Conservation (phyloP, 208 protist species). For the Paratrypanosoma confusum region DNA sequence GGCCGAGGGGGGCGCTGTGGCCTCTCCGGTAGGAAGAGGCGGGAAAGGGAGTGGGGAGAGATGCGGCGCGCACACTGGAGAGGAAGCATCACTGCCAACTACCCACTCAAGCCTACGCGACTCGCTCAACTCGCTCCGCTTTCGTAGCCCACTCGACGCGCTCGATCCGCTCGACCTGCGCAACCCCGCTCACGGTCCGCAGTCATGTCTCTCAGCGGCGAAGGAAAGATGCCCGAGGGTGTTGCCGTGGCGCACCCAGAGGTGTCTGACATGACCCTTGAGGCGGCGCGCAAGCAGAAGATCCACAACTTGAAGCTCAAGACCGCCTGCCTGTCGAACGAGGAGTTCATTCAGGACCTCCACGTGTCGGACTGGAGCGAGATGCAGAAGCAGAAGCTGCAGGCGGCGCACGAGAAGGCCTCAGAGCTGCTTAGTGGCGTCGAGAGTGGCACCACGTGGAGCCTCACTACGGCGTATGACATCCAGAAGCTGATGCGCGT, state of each 20-base stretch:
- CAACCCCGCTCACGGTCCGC: too few species aligned
- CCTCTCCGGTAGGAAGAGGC: too few species aligned
- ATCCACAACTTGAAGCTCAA: slow-evolving; percentile 44
- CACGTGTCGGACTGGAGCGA: slow-evolving; percentile 43
- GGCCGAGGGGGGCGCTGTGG: too few species aligned
- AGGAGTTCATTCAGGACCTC: slow-evolving; percentile 43
- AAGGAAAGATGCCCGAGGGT: slow-evolving; percentile 6
- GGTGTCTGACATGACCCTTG: slow-evolving; percentile 37
- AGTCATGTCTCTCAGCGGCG: background rate
- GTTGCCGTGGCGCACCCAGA: slow-evolving; percentile 13
- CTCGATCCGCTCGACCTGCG: too few species aligned
- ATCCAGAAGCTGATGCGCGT: slow-evolving; percentile 52
- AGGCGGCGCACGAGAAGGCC: slow-evolving; percentile 34
- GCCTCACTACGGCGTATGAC: slow-evolving; percentile 37
- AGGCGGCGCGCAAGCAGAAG: slow-evolving; percentile 40
- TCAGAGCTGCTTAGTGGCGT: slow-evolving; percentile 22
- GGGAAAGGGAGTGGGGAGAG: too few species aligned
- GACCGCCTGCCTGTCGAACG: slow-evolving; percentile 31
- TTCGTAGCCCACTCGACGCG: too few species aligned
- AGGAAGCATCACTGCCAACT: too few species aligned
- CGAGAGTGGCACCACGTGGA: slow-evolving; percentile 37
- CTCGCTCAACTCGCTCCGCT: too few species aligned
- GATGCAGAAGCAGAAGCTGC: slow-evolving; percentile 47
- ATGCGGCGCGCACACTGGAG: too few species aligned
- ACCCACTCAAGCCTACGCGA: too few species aligned